phyloP scores from a whole-genome alignment of 2,329 filamentous ascomycete species.

The Aspergillus quadricinctus region DNA sequence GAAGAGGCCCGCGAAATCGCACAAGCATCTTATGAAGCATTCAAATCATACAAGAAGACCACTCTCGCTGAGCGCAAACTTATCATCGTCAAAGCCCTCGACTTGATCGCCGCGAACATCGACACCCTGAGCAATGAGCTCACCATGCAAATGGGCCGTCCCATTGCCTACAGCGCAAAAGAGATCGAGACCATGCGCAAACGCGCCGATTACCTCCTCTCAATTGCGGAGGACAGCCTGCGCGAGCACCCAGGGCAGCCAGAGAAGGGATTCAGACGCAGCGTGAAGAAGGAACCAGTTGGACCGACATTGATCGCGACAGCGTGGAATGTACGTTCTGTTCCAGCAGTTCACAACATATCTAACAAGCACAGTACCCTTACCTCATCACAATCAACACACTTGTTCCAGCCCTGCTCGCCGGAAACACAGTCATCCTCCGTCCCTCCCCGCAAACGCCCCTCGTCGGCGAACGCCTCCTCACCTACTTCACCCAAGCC shows the following conservation, averaged over 20 bases:
- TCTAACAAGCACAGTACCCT: conserved; percentile 62
- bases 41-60: conserved; percentile 61
- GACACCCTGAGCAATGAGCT: conserved; percentile 76
- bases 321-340: conserved; percentile 77
- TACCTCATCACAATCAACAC: conserved; percentile 89
- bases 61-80: conserved; percentile 66
- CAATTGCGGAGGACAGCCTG: conserved; percentile 72
- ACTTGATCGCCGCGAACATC: conserved; percentile 62
- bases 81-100: conserved; percentile 76
- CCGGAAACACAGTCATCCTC: conserved; percentile 82
- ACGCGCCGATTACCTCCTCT: conserved; percentile 76
- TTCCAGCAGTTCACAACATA: background rate
- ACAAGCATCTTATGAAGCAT: conserved; percentile 25
- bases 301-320: conserved; percentile 83
- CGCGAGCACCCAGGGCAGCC: conserved; percentile 74
- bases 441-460: conserved; percentile 92
- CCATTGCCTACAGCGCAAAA: conserved; percentile 75
- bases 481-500: conserved; percentile 69
- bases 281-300: conserved; percentile 78
- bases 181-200: conserved; percentile 79
- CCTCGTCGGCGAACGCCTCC: conserved; percentile 75
- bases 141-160: conserved; percentile 86
- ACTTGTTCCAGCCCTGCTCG: conserved; percentile 78
- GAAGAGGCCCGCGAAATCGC: conserved; percentile 20
- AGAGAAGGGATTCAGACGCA: conserved; percentile 81